phyloP scores from a whole-genome alignment of 1,139 yeast species.

The Magnusiomyces tetraspermus region DNA sequence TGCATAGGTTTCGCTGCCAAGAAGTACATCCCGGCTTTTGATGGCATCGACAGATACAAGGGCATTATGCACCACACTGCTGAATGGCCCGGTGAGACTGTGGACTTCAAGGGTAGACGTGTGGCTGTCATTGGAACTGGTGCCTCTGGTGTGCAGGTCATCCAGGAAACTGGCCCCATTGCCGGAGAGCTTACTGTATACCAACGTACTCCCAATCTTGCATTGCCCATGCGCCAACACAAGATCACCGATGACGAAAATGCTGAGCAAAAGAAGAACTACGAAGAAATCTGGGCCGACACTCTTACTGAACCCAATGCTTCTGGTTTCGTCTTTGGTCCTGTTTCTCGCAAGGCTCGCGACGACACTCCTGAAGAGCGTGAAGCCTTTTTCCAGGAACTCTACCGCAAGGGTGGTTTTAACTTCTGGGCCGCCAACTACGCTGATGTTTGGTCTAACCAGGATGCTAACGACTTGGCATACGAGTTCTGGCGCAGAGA shows the following conservation, averaged over 20 bases:
- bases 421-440: slow-evolving; percentile 24
- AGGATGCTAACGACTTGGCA: slow-evolving; percentile 21
- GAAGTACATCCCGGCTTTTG: slow-evolving; percentile 11
- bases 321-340: slow-evolving; percentile 21
- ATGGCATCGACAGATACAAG: slow-evolving; percentile 36
- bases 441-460: slow-evolving; percentile 21
- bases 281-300: slow-evolving; percentile 16
- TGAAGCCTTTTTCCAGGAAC: slow-evolving; percentile 18
- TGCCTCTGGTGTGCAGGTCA: slow-evolving; percentile 39
- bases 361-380: slow-evolving; percentile 22
- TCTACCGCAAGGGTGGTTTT: slow-evolving; percentile 25
- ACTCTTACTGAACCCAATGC: slow-evolving; percentile 16
- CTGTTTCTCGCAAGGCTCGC: slow-evolving; percentile 12
- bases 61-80: slow-evolving; percentile 45
- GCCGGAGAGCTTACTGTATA: slow-evolving; percentile 21
- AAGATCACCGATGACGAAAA: slow-evolving; percentile 11
- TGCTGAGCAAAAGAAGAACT: slow-evolving; percentile 14
- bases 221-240: slow-evolving; percentile 24
- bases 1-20: slow-evolving; percentile 28
- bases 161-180: slow-evolving; percentile 27
- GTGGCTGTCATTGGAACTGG: slow-evolving; percentile 41
- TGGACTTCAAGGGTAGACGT: slow-evolving; percentile 32
- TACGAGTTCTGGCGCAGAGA: slow-evolving; percentile 27
- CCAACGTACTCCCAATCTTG: slow-evolving; percentile 26
- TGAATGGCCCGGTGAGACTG: slow-evolving; percentile 35